Conservation (phyloP, 768 basidiomycete genomes). For the Candolleomyces aberdarensis region DNA sequence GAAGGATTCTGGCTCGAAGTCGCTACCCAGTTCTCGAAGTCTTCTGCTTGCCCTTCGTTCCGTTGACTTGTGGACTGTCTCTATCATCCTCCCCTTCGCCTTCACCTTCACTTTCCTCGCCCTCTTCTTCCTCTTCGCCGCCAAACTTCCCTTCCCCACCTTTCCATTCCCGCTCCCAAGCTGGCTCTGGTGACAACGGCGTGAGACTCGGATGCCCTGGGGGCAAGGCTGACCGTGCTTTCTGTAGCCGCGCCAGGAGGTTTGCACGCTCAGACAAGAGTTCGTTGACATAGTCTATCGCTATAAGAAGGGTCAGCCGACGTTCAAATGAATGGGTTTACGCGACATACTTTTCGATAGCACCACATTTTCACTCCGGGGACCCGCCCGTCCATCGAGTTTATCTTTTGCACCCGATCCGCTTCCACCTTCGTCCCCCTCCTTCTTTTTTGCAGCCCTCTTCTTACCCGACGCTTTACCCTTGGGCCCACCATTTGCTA, state of each 20-base stretch:
- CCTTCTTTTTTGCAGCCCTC: slow-evolving; percentile 27
- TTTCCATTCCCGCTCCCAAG: slow-evolving; percentile 86
- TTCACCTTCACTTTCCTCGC: slow-evolving; percentile 37
- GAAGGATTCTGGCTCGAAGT: no score
- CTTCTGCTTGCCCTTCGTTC: slow-evolving; percentile 8
- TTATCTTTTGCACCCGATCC: slow-evolving; percentile 56
- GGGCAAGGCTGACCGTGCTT: slow-evolving; percentile 55
- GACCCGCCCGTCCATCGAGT: slow-evolving; percentile 82
- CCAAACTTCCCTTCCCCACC: slow-evolving; percentile 59
- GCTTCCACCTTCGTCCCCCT: slow-evolving; percentile 42
- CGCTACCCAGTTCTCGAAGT: neutral
- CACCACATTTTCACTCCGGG: slow-evolving; percentile 88
- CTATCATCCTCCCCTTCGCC: slow-evolving; percentile 24
- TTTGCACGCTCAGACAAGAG: slow-evolving; percentile 58
- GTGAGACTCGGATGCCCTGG: slow-evolving; percentile 56
- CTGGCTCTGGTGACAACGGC: slow-evolving; percentile 33
- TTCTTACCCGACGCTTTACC: neutral
- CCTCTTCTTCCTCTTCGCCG: slow-evolving; percentile 42
- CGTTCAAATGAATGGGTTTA: slow-evolving; percentile 4
- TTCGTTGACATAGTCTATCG: slow-evolving; percentile 79
- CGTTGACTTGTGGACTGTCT: neutral
- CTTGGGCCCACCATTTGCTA: slow-evolving; percentile 11
- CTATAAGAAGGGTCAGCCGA: slow-evolving; percentile 33
- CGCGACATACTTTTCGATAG: slow-evolving; percentile 74
- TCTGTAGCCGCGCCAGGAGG: slow-evolving; percentile 57